Base-by-base conservation (phyloP, 495 filamentous ascomycete genomes). In the Beverwykella pulmonaria region DNA sequence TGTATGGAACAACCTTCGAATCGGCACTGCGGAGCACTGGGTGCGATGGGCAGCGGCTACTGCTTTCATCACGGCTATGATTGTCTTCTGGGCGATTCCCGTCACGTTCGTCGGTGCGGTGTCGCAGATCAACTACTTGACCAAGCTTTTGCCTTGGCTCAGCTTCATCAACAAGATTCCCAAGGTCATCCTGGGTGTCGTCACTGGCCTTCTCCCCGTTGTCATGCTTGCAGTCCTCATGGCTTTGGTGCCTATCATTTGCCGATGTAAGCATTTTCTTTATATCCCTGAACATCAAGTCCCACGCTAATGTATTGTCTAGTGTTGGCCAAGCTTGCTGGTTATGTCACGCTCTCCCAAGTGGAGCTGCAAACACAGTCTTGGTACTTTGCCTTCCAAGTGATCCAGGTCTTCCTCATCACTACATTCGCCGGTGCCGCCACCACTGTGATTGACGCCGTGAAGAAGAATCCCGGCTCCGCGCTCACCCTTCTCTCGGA, bases 71-170 rank as follows among this genome's bases (percentile, higher is more conserved):
- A 74, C 78, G 26, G 90, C 83, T 22, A 77, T 97, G 77, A 91
- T 98, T 73, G 83, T 98, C 72, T 97, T 98, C 83, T 98, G 92
- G 92, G 90, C 92, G 3, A 91, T 98, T 63, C 94, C 94, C 2
- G 92, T 96, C 34, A 90, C 88, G 22, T 82, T 92, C 59, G 92
- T 97, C 59, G 93, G 91, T 80, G 65, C 83, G 19, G 89, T 98
- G 71, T 96, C 93, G 61, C 95, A 98, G 76, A 86, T 98, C 75
- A 81, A 83, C 71, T 83, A 80, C 55, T 78, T 98, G 47, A 86
- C 80, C 26, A 59, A 84, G 8, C 81, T 73, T 22, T 77, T 91
- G 61, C 82, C 79, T 20, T 95, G 84, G 77, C 81, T 98, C 59
- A 59, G 65, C 2, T 97, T 90, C 82, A 87, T 98, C 74, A 75